Evolutionary conservation across 257 asterid species (phyloP).

Genomic region (Leptodermis oblonga): DNA sequence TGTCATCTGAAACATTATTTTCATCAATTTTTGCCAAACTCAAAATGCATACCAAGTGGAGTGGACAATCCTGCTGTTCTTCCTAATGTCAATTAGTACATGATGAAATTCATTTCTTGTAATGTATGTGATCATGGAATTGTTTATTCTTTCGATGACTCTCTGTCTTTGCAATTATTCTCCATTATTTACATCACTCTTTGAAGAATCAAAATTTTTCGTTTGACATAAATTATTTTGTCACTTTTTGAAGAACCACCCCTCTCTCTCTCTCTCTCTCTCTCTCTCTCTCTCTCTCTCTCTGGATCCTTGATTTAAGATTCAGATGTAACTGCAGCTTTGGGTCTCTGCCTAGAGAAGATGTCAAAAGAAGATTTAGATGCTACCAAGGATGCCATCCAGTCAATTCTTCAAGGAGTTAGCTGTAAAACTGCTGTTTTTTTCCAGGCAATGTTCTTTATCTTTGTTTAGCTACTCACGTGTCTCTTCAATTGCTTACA

Average conservation of each 20-base stretch:
- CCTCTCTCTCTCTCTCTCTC: slow-evolving; percentile 3
- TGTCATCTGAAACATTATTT: slow-evolving; percentile 4
- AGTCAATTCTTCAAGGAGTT: slow-evolving; percentile 83
- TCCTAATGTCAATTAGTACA: background rate
- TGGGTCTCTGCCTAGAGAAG: slow-evolving; percentile 93
- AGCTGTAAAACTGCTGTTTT: slow-evolving; percentile 48
- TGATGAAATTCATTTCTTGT: background rate
- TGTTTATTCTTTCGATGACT: background rate
- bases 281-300: background rate
- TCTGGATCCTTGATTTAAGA: slow-evolving; percentile 42
- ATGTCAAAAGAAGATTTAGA: slow-evolving; percentile 84
- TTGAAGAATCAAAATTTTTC: background rate
- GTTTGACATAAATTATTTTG: background rate
- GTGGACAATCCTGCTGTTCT: too few species aligned
- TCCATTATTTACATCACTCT: background rate
- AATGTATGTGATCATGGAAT: background rate
- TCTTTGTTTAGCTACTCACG: slow-evolving; percentile 6
- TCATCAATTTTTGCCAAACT: background rate
- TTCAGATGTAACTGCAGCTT: slow-evolving; percentile 85
- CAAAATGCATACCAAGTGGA: background rate
- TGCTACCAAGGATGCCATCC: slow-evolving; percentile 74
- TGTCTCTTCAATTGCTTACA: slow-evolving; percentile 36
- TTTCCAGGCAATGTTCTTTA: slow-evolving; percentile 19
- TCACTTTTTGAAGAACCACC: background rate
- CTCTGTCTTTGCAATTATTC: background rate